Evolutionary conservation across 2,329 filamentous ascomycete species (phyloP), one percentile per base, ranked within the genome.

Genomic region (Penicillium frequentans): DNA sequence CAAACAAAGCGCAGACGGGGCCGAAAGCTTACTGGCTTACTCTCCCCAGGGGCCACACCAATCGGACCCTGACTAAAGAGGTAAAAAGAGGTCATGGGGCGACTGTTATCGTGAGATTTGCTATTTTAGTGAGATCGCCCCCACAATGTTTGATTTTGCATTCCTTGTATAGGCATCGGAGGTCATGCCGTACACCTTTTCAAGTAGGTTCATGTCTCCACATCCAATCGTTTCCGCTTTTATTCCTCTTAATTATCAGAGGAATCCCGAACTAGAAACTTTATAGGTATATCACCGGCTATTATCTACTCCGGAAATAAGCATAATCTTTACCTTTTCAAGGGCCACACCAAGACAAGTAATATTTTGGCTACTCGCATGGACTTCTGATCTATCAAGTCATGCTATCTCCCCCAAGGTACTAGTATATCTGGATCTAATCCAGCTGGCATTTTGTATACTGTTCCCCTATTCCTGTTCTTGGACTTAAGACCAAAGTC

Each of bases 11-110:
- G n/a, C 16, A 19, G 16, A 39, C 39, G 39, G 54, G 54, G 54
- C 48, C 48, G 54, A 21, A 51, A 55, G 48, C 46, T 51, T 55
- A 53, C 51, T 53, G 51, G 51, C 43, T 31, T 42, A 14, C 19
- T 42, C 5, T 42, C 16, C 19, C 19, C 39, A 42, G 39, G 39
- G 35, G 35, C 35, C 35, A n/a, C 11, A 13, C 43, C n/a, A 27
- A 23, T 48, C 31, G 43, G 51, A 53, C 31, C 19, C 27, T 24
- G 33, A 29, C 35, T 3, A 42, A 42, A 42, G 3, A 42, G 21
- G 39, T 23, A 23, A 42, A 13, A 42, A 42, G 6, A 42, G 35
- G 39, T 42, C 39, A 42, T 42, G 39, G 39, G 37, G 11, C 10
- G 8, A 11, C 11, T 23, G 10, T 42, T 42, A 13, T 42, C 39